Evolutionary conservation across 495 filamentous ascomycete genomes (phyloP), one percentile per base, ranked within the genome.

Genomic region (Aspergillus diversus): DNA sequence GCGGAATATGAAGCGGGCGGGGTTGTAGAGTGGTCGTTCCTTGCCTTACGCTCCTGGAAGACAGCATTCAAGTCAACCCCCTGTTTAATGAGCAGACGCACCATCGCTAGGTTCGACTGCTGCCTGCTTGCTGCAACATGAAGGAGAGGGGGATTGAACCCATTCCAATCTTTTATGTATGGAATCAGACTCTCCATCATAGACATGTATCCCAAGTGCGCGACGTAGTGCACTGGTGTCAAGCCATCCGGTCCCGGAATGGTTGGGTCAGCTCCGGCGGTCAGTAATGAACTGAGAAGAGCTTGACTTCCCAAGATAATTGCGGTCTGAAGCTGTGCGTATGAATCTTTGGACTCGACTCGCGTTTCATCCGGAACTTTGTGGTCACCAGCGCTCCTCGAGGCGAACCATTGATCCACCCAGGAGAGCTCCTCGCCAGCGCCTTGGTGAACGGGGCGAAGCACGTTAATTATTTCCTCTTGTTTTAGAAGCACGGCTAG

Each of bases 91-190:
- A 55, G 34, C 3, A 55, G 32, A 55, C 33, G 27, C 12, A 55
- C 32, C 33, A 39, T 55, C 7, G 17, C 16, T 1, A 52, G 49
- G 49, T 52, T 52, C 16, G 49, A 31, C 31, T 31, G 5, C 49
- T 52, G 16, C 31, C 49, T 5, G 32, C 49, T 52, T 17, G 21
- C 49, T 3, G 49, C 49, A 3, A 31, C 49, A 21, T 52, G 5
- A 31, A 52, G 49, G 16, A 52, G 31, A 17, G 49, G 49, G 1
- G 49, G 49, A 4, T 21, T 52, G 16, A 52, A 52, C 1, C 5
- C 17, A 52, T 52, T 52, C 49, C 49, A 52, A 31, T 52, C 21
- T 31, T 52, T 52, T 52, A 52, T 52, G 31, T 52, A 52, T 1
- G 49, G 49, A 27, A 12, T 55, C 53, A 39, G 13, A 3, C 27